These are phyloP conservation scores for Limnanthes douglasii DNA, from an alignment of 345 rosid species.

Conservation along the genomic window DNA sequence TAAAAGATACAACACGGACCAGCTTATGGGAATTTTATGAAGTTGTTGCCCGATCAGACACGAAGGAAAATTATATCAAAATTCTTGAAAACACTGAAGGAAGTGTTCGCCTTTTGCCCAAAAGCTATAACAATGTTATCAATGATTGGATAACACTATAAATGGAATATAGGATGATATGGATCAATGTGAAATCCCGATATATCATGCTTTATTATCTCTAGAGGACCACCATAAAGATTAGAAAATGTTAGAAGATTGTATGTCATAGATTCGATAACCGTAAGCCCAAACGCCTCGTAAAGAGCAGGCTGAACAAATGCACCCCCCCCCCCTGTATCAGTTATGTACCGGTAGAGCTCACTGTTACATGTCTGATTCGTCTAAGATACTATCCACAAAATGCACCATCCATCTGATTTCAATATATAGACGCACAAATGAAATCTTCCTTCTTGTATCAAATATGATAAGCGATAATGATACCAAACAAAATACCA, in stretches of 20 bases:
- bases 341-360: conserved; percentile 62
- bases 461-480: too few relatives aligned
- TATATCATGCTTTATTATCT: conserved; percentile 47
- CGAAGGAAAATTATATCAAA: too few relatives aligned
- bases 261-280: conserved; percentile 74
- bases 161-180: conserved; percentile 64
- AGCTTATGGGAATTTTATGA: too few relatives aligned
- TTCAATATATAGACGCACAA: too few relatives aligned
- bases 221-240: conserved; percentile 71
- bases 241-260: conserved; percentile 75
- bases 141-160: too few relatives aligned
- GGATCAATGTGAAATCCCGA: conserved; percentile 80
- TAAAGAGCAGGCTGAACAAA: conserved; percentile 63
- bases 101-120: too few relatives aligned
- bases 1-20: too few relatives aligned
- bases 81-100: too few relatives aligned
- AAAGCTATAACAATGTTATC: too few relatives aligned
- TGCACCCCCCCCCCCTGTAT: conserved; percentile 43
- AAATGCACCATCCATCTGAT: conserved; percentile 57
- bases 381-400: conserved; percentile 61
- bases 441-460: too few relatives aligned
- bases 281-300: conserved; percentile 80
- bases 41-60: too few relatives aligned
- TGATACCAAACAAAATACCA: too few relatives aligned
- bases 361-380: conserved; percentile 75